Evolutionary conservation across 2,329 filamentous ascomycete genomes (phyloP).

Genomic region (Colletotrichum sansevieriae): DNA sequence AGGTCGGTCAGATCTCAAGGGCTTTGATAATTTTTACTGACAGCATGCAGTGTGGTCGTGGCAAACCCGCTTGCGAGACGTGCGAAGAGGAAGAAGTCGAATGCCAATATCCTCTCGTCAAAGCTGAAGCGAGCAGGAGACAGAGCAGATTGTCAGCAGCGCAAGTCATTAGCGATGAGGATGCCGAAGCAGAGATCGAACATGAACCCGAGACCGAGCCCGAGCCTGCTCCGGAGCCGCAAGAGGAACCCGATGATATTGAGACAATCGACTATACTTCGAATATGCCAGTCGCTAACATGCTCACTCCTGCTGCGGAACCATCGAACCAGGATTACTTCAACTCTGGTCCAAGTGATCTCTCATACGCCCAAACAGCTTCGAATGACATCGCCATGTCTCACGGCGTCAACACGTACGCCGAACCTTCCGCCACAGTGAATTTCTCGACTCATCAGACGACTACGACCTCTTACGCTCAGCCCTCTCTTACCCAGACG

Average conservation of each 20-base stretch:
- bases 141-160: constrained; percentile 44
- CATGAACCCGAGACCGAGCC: constrained; percentile 42
- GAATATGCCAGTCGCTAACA: constrained; percentile 47
- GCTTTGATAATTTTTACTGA: constrained; percentile 39
- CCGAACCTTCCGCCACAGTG: constrained; percentile 23
- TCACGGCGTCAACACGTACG: constrained; percentile 17
- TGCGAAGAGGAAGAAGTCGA: constrained; percentile 50
- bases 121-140: constrained; percentile 25
- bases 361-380: constrained; percentile 45
- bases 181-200: constrained; percentile 40
- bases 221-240: constrained; percentile 18
- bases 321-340: constrained; percentile 48
- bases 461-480: constrained; percentile 2
- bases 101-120: constrained; percentile 57
- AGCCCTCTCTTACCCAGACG: neutral
- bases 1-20: constrained; percentile 48
- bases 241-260: constrained; percentile 40
- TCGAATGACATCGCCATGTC: constrained; percentile 18
- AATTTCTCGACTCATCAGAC: constrained; percentile 31
- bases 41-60: constrained; percentile 54
- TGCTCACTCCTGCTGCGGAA: constrained; percentile 45
- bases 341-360: constrained; percentile 45
- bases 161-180: constrained; percentile 37
- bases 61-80: constrained; percentile 55
- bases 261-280: constrained; percentile 41